Evolutionary conservation across 768 basidiomycete genomes (phyloP).

Genomic region (Pleurotus tuber-regium): DNA sequence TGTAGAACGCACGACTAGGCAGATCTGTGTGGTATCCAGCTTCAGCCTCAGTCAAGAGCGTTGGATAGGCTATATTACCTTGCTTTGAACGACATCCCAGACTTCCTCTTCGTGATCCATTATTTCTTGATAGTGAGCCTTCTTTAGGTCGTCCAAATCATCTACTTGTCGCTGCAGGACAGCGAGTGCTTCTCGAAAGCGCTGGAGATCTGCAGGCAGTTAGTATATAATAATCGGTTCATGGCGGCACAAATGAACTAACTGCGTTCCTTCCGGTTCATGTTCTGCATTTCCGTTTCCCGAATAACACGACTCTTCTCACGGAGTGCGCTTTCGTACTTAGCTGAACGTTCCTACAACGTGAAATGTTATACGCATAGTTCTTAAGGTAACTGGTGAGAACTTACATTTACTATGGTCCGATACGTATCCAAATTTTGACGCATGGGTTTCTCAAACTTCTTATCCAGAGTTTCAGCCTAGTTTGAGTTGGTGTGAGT

Average conservation of each 20-base stretch:
- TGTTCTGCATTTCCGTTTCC: conserved; percentile 79
- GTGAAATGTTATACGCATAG: background rate
- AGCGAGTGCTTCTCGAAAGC: conserved; percentile 79
- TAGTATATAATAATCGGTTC: no score
- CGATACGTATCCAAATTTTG: conserved; percentile 82
- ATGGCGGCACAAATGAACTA: conserved; percentile 25
- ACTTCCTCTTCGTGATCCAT: conserved; percentile 92
- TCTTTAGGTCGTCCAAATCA: conserved; percentile 85
- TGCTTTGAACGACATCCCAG: conserved; percentile 90
- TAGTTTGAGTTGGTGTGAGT: conserved; percentile 25
- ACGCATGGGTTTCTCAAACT: conserved; percentile 86
- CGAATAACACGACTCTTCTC: conserved; percentile 86
- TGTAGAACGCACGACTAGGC: conserved; percentile 82
- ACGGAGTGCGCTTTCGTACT: conserved; percentile 78
- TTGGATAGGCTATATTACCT: conserved; percentile 51
- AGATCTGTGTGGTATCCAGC: conserved; percentile 44
- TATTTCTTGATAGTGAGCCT: conserved; percentile 83
- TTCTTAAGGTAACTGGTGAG: no score
- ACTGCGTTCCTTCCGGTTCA: conserved; percentile 88
- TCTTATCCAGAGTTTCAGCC: conserved; percentile 85
- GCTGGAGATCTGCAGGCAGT: conserved; percentile 71
- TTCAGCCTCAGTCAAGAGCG: no score
- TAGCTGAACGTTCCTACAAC: conserved; percentile 73
- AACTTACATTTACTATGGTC: conserved; percentile 61
- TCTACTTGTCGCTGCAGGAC: conserved; percentile 88